Evolutionary conservation across 805 yeast species (phyloP).

Genomic region (Zygosaccharomyces siamensis): DNA sequence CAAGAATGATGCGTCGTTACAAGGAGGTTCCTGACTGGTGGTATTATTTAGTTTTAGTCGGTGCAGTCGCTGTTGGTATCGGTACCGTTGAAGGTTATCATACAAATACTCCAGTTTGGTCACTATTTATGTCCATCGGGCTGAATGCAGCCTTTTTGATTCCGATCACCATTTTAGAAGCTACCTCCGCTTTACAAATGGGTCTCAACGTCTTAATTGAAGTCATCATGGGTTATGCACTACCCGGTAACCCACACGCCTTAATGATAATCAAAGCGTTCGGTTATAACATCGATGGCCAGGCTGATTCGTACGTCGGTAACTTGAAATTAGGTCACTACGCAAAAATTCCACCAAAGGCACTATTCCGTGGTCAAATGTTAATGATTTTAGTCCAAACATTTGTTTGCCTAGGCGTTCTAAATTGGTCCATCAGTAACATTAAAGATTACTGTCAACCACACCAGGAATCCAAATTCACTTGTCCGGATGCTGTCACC

Average conservation of each 20-base stretch:
- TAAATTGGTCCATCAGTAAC: constrained; percentile 36
- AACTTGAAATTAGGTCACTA: constrained; percentile 56
- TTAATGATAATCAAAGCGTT: constrained; percentile 48
- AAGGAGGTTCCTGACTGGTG: constrained; percentile 70
- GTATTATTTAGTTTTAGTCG: constrained; percentile 40
- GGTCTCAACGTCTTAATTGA: constrained; percentile 52
- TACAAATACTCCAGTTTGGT: constrained; percentile 56
- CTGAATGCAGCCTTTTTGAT: constrained; percentile 46
- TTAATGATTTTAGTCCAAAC: constrained; percentile 33
- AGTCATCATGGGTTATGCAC: constrained; percentile 51
- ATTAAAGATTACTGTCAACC: constrained; percentile 35
- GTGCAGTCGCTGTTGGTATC: constrained; percentile 39
- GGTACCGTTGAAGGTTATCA: constrained; percentile 39
- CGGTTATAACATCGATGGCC: constrained; percentile 58
- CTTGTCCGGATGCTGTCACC: constrained; percentile 39
- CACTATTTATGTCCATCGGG: constrained; percentile 48
- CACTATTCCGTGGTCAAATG: constrained; percentile 47
- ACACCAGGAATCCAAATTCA: constrained; percentile 38
- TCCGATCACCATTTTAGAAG: constrained; percentile 64
- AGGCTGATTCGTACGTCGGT: constrained; percentile 57
- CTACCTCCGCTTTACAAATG: constrained; percentile 53
- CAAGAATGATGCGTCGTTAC: constrained; percentile 51
- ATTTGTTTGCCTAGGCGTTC: constrained; percentile 31
- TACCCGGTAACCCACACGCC: constrained; percentile 53
- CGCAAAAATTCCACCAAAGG: constrained; percentile 53